These are phyloP conservation scores for Nectriaceae sp. DNA, from an alignment of 2,329 filamentous ascomycete species.

Conservation along the genomic window DNA sequence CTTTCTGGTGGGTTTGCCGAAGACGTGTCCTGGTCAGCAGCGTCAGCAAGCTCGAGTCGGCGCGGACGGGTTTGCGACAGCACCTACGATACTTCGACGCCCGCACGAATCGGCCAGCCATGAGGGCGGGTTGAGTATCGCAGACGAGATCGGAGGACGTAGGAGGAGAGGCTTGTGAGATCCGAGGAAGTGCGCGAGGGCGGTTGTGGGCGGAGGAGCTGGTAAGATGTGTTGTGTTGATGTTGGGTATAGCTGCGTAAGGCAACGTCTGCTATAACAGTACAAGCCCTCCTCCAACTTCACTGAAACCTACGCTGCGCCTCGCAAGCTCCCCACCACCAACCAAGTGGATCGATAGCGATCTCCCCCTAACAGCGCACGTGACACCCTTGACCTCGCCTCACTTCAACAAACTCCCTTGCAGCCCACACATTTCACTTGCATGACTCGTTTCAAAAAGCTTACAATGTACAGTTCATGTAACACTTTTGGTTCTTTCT, in stretches of 20 bases:
- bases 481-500: conserved; percentile 9
- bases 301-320: conserved; percentile 28
- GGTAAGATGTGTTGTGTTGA: conserved; percentile 16
- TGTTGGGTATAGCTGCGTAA: conserved; percentile 1
- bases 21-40: conserved; percentile 79
- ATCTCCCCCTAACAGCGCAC: conserved; percentile 7
- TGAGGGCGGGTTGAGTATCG: conserved; percentile 36
- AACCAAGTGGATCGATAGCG: conserved; percentile 15
- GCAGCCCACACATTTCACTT: too few species aligned
- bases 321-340: conserved; percentile 23
- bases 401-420: too few species aligned
- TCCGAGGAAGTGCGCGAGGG: conserved; percentile 9
- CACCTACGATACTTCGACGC: conserved; percentile 69
- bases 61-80: conserved; percentile 29
- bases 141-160: conserved; percentile 12
- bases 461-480: too few species aligned
- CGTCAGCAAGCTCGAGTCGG: conserved; percentile 27
- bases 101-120: conserved; percentile 67
- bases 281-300: conserved; percentile 10
- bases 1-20: conserved; percentile 92
- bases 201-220: conserved; percentile 21
- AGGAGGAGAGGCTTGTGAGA: conserved; percentile 7
- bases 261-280: not conserved
- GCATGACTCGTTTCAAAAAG: too few species aligned
- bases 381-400: too few species aligned